Conservation (phyloP, 208 protist genomes). For the Leishmania guyanensis region DNA sequence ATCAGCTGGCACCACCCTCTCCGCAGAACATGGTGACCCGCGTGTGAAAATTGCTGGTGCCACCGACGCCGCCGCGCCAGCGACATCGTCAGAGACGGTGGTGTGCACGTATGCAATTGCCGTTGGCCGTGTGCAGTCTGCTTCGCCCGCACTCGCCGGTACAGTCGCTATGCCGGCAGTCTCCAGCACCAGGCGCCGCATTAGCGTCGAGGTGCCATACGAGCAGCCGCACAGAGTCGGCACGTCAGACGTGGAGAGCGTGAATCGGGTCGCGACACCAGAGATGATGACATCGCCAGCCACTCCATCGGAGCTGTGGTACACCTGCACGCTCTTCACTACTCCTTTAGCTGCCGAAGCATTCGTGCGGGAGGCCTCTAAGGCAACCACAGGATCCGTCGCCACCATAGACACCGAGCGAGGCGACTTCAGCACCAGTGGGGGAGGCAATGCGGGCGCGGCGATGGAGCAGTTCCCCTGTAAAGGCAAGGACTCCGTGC, state of each 20-base stretch:
- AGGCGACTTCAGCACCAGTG: not conserved
- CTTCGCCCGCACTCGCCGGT: not conserved
- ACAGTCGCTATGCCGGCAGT: not conserved
- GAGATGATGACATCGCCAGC: not conserved
- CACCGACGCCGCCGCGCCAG: not conserved
- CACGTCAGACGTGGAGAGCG: not conserved
- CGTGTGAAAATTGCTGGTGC: not conserved
- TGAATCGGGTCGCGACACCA: not conserved
- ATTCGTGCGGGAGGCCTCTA: conserved; percentile 5
- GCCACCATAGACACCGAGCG: not conserved
- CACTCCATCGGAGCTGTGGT: conserved; percentile 8
- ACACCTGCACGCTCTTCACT: conserved; percentile 29
- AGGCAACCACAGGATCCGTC: not conserved
- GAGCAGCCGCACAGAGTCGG: not conserved
- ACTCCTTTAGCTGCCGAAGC: conserved; percentile 1
- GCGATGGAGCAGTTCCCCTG: not conserved
- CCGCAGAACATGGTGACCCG: not conserved
- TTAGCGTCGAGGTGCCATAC: not conserved
- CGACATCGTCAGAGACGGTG: not conserved
- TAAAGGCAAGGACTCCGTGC: not conserved
- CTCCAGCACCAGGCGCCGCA: not conserved
- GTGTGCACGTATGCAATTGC: conserved; percentile 23
- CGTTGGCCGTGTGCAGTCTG: not conserved
- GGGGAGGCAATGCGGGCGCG: not conserved
- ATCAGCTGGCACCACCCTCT: not conserved